Base-by-base conservation (phyloP, 495 filamentous ascomycete genomes). In the Baudoinia panamericana region DNA sequence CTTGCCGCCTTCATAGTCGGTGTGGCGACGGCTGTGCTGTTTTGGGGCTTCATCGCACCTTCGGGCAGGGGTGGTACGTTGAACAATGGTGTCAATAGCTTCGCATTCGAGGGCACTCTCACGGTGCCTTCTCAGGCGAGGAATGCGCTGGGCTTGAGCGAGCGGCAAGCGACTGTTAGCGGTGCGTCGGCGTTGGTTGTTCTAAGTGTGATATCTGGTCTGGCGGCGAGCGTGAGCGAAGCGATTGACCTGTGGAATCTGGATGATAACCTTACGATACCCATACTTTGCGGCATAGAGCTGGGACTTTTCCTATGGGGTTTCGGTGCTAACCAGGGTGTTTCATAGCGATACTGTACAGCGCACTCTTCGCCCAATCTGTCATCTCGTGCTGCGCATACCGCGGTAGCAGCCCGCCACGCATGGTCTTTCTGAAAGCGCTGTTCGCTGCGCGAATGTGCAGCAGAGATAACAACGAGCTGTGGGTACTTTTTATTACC, bases 231-330 rank as follows among this genome's bases (percentile, higher is more conserved):
- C 36, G 74, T 76, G 23, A 93, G 84, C 56, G 90, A 97, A 63
- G 84, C 88, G 21, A 68, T 93, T 39, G 85, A 96, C 63, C 50
- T 93, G 0, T 94, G 82, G 56, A 79, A 83, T 20, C 83, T 82
- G 82, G 90, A 97, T 56, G 90, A 97, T 64, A 97, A 97, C 62
- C 65, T 96, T 44, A 93, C 88, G 25, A 97, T 97, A 59, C 90
- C 90, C 10, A 75, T 93, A 27, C 62, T 97, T 36, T 93, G 84
- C 56, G 84, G 85, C 11, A 56, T 92, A 12, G 88, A 90, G 7
- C 76, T 97, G 34, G 93, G 82, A 82, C 84, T 82, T 0, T 92
- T 97, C 58, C 65, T 96, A 56, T 95, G 87, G 65, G 56, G 87
- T 29, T 95, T 96, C 70, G 82, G 84, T 21, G 11, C n/a, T n/a